Percentiles rank a stretch among this genome's conserved stretches.
These are phyloP conservation scores for Coemansia sp. DNA, from an alignment of 192 early-diverging fungal species.

Conservation along the genomic window DNA sequence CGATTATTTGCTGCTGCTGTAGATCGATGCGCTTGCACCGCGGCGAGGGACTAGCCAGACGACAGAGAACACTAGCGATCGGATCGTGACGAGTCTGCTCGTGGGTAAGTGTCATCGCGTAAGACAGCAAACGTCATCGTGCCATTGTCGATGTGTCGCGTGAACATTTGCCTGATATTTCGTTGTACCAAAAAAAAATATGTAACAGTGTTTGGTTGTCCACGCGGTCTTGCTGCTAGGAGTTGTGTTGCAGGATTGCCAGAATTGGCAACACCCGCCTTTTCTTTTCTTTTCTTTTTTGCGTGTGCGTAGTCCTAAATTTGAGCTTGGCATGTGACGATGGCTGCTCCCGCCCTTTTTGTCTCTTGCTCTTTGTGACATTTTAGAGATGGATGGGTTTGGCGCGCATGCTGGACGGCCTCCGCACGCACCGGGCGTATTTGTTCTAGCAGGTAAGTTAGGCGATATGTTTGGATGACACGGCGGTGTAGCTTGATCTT, in stretches of 20 bases:
- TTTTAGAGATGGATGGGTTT: slow-evolving; percentile 58
- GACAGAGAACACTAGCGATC: slow-evolving; percentile 81
- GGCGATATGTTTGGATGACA: background rate
- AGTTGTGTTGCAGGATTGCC: background rate
- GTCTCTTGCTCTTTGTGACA: background rate
- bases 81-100: slow-evolving; percentile 88
- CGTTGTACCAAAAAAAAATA: too few species aligned
- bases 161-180: background rate
- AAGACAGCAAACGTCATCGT: background rate
- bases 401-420: slow-evolving; percentile 23
- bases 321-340: background rate
- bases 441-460: slow-evolving; percentile 70
- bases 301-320: background rate
- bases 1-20: slow-evolving; percentile 3
- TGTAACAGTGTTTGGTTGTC: slow-evolving; percentile 14
- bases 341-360: background rate
- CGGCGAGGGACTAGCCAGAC: slow-evolving; percentile 68
- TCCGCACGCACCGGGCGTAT: slow-evolving; percentile 54
- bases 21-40: slow-evolving; percentile 85
- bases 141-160: background rate
- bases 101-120: slow-evolving; percentile 41
- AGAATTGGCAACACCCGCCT: background rate
- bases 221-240: background rate
- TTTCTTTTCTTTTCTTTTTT: background rate
- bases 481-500: background rate